Conservation (phyloP, 192 early-diverging fungal species). For the Backusella tarrabulga region DNA sequence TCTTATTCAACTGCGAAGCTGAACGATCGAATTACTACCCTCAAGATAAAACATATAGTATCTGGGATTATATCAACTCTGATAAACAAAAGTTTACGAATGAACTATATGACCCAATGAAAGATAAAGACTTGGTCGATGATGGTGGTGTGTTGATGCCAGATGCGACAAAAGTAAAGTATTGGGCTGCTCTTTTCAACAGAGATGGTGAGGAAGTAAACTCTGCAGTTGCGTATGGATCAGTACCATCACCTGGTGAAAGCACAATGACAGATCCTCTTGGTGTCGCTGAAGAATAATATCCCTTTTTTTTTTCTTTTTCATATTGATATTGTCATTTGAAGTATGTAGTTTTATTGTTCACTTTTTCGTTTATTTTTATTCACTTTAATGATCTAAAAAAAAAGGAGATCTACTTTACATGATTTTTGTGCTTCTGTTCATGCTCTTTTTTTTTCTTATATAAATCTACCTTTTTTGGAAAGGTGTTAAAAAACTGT, state of each 20-base stretch:
- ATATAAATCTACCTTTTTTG: background rate
- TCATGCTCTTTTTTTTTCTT: background rate
- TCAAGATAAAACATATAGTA: conserved; percentile 39
- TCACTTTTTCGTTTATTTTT: background rate
- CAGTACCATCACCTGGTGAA: background rate
- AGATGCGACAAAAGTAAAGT: conserved; percentile 58
- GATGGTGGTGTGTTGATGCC: conserved; percentile 68
- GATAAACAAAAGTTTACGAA: conserved; percentile 58
- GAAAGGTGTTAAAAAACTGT: background rate
- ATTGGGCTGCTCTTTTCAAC: conserved; percentile 73
- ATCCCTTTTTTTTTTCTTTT: background rate
- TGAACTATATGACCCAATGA: conserved; percentile 54
- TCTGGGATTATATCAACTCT: conserved; percentile 82
- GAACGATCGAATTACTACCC: conserved; percentile 61
- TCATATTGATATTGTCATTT: background rate
- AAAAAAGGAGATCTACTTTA: background rate
- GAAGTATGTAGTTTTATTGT: background rate
- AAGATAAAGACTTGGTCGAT: conserved; percentile 42
- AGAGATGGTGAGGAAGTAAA: conserved; percentile 58
- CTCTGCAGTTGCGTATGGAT: conserved; percentile 3
- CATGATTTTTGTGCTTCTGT: background rate
- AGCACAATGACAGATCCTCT: background rate
- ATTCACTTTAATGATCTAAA: background rate
- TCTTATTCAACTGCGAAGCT: conserved; percentile 86
- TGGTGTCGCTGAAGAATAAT: background rate